Conservation (phyloP, 768 basidiomycete species). For the Suillus weaverae region DNA sequence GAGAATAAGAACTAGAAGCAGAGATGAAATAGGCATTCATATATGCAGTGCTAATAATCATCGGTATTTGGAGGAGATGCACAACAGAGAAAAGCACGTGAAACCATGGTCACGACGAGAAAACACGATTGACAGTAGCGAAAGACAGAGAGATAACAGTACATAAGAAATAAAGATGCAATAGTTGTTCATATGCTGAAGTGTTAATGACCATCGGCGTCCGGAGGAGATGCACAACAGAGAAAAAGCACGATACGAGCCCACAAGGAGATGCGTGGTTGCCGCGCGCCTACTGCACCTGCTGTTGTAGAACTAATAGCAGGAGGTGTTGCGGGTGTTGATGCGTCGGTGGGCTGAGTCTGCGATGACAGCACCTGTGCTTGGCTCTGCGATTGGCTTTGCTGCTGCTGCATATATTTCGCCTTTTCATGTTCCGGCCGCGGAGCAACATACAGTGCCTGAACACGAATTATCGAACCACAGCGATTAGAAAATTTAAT, state of each 20-base stretch:
- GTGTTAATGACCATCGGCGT: background rate
- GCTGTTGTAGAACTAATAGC: background rate
- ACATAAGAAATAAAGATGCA: background rate
- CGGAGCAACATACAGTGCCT: background rate
- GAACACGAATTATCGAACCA: background rate
- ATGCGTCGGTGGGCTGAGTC: background rate
- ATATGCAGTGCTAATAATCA: too few relatives aligned
- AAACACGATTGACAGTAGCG: too few relatives aligned
- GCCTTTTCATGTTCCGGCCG: background rate
- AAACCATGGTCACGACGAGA: too few relatives aligned
- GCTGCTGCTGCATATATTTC: background rate
- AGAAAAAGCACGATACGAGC: background rate
- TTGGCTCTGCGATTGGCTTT: background rate
- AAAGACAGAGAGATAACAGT: too few relatives aligned
- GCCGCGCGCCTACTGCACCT: background rate
- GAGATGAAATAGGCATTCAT: too few relatives aligned
- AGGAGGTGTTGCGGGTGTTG: background rate
- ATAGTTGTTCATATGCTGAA: background rate
- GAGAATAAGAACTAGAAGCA: too few relatives aligned
- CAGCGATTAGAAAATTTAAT: background rate
- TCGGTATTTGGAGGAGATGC: too few relatives aligned
- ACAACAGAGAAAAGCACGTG: too few relatives aligned
- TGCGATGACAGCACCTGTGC: background rate
- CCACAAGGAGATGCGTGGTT: background rate
- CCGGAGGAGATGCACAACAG: background rate